Conservation (phyloP, 2,329 filamentous ascomycete genomes). For the Fusarium odoratissimum region DNA sequence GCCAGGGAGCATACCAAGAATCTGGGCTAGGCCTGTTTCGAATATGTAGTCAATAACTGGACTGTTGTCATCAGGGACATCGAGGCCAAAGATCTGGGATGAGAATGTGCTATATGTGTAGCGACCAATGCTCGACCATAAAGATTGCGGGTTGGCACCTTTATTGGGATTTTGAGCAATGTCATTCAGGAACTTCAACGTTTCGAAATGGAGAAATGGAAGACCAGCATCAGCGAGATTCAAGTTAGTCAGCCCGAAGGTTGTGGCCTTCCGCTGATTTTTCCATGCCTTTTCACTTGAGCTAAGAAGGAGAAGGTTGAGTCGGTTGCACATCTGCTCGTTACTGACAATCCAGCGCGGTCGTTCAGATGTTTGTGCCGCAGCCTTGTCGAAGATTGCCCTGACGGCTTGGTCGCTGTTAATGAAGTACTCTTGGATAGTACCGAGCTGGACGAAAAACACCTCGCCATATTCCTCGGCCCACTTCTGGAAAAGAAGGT, state of each 20-base stretch:
- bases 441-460: background rate
- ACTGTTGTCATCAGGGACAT: background rate
- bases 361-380: background rate
- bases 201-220: background rate
- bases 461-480: background rate
- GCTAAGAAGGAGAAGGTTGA: background rate
- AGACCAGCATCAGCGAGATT: background rate
- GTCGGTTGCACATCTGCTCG: background rate
- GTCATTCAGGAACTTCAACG: background rate
- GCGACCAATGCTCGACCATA: background rate
- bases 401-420: background rate
- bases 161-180: background rate
- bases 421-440: background rate
- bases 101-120: background rate
- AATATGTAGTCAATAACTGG: background rate
- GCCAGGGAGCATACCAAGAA: background rate
- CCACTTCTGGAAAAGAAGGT: background rate
- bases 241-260: background rate
- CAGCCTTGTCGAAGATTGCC: background rate
- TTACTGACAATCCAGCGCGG: background rate
- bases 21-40: background rate
- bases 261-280: background rate
- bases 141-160: background rate
- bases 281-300: background rate
- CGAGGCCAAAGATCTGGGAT: background rate